Evolutionary conservation across 2,329 filamentous ascomycete genomes (phyloP), one percentile per base, ranked within the genome.

Genomic region (Stemphylium vesicarium): DNA sequence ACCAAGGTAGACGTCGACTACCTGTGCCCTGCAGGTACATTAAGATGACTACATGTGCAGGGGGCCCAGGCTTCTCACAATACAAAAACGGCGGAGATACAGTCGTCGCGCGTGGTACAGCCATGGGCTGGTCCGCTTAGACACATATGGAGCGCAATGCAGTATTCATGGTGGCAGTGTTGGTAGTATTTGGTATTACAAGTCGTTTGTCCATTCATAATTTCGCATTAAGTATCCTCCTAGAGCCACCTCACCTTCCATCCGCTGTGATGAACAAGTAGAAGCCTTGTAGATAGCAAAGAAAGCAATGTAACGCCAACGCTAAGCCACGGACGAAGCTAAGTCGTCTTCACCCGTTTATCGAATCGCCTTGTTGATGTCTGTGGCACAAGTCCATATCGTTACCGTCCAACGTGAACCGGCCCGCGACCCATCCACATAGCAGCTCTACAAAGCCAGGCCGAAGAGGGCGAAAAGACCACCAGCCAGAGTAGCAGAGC

Each of bases 401-500:
- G 65, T 66, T 67, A 67, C 60, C 58, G 54, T 56, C 60, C 51
- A 55, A 59, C 55, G 63, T 65, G 66, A 60, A 63, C 68, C 65
- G 56, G 64, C 63, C 70, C 65, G 57, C 63, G 63, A 51, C 40
- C 49, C 60, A 39, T 47, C 36, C 39, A 56, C 41, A n/a, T 39
- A 47, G 31, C 49, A 51, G 55, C 41, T 60, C 71, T 84, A 88
- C 72, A 88, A 73, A 58, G 84, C 77, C 58, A 87, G 71, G 59
- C 84, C 84, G 66, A 87, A 84, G 50, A 84, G 74, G 45, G 82
- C 80, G 53, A 85, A 75, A 59, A 87, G 73, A 66, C 81, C 81
- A 56, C 80, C 80, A 43, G 80, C 81, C 50, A 87, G 70, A 36
- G 79, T 66, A 49, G 79, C 79, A 49, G 82, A 82, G 45, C 83